Percentiles rank a stretch among this genome's conserved stretches.
These are phyloP conservation scores for Melastoma candidum DNA, from an alignment of 441 rosid species.

Conservation along the genomic window DNA sequence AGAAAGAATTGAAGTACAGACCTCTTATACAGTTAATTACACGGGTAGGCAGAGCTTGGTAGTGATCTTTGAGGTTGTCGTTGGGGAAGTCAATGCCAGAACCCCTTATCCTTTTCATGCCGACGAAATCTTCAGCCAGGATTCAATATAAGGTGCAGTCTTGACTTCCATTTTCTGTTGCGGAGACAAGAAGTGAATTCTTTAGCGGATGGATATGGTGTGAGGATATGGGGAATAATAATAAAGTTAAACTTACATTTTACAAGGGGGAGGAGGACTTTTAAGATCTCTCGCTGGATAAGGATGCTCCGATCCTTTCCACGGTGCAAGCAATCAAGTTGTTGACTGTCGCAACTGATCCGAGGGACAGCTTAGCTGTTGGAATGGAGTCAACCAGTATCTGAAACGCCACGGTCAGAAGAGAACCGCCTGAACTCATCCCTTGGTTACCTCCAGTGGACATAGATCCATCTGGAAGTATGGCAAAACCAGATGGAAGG, in stretches of 20 bases:
- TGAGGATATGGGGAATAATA: too few relatives aligned
- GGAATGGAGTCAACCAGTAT: slow-evolving; percentile 64
- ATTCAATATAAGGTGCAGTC: slow-evolving; percentile 8
- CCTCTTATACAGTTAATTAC: too few relatives aligned
- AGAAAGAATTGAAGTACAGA: too few relatives aligned
- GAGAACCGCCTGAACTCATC: slow-evolving; percentile 47
- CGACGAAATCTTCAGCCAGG: slow-evolving; percentile 15
- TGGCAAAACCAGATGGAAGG: slow-evolving; percentile 85
- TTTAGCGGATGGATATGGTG: too few relatives aligned
- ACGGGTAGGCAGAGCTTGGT: too few relatives aligned
- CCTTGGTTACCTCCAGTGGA: slow-evolving; percentile 11
- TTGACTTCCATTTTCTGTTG: too few relatives aligned
- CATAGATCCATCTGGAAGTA: slow-evolving; percentile 61
- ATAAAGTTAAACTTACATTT: too few relatives aligned
- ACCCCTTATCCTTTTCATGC: too few relatives aligned
- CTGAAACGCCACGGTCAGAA: slow-evolving; percentile 72
- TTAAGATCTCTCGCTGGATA: slow-evolving; percentile 35
- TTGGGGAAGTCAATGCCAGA: too few relatives aligned
- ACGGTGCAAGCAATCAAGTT: slow-evolving; percentile 63
- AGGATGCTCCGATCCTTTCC: slow-evolving; percentile 32
- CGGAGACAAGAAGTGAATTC: slow-evolving; percentile 2
- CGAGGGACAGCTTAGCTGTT: slow-evolving; percentile 51
- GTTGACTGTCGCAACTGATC: slow-evolving; percentile 43
- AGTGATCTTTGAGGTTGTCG: slow-evolving; percentile 4
- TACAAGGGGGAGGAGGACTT: too few relatives aligned